phyloP scores from a whole-genome alignment of 441 rosid genomes.

The Breynia disticha region DNA sequence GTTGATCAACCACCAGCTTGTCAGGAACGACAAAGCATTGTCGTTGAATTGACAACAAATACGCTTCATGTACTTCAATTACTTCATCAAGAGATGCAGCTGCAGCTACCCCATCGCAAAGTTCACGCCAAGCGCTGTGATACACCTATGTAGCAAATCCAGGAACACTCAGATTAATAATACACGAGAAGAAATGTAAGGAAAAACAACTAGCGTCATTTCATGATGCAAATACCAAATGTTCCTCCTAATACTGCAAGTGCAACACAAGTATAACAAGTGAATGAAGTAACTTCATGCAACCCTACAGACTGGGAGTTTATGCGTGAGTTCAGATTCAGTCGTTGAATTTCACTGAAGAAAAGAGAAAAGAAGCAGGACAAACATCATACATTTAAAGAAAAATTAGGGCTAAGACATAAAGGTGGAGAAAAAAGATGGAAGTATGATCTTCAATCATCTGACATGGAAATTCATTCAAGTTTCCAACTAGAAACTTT shows the following conservation, averaged over 20 bases:
- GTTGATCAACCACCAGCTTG: slow-evolving; percentile 53
- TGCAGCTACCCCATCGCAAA: slow-evolving; percentile 75
- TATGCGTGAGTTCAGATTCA: too few species aligned
- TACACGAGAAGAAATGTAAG: neutral
- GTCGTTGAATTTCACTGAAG: too few species aligned
- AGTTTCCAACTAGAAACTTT: too few species aligned
- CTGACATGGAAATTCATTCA: too few species aligned
- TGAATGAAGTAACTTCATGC: neutral
- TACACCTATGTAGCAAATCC: slow-evolving; percentile 56
- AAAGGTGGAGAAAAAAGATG: too few species aligned
- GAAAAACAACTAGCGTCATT: neutral
- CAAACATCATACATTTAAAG: too few species aligned
- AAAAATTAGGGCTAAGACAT: too few species aligned
- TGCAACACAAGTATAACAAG: neutral
- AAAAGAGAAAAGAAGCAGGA: too few species aligned
- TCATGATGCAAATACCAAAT: neutral
- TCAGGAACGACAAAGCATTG: slow-evolving; percentile 96
- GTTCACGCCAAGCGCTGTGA: slow-evolving; percentile 94
- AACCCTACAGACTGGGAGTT: neutral
- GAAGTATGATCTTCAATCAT: too few species aligned
- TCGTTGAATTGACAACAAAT: slow-evolving; percentile 82
- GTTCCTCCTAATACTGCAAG: neutral
- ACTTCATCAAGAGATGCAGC: slow-evolving; percentile 93
- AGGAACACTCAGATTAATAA: slow-evolving; percentile 4
- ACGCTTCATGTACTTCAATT: slow-evolving; percentile 91